phyloP scores from a whole-genome alignment of 2,329 filamentous ascomycete genomes.

The Hypoxylon sp. region DNA sequence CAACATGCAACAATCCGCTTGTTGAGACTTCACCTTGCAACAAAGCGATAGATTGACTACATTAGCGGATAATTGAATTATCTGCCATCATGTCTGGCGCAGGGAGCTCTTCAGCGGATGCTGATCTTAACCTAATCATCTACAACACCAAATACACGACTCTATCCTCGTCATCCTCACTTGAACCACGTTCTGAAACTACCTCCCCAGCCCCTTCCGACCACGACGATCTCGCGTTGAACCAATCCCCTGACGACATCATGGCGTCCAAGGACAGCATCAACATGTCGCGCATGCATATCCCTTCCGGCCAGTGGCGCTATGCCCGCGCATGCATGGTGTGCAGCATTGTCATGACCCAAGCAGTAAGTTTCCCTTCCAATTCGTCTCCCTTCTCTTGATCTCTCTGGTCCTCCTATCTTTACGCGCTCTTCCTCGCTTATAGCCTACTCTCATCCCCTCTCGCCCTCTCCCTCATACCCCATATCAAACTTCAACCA shows the following conservation, averaged over 20 bases:
- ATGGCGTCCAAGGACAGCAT: constrained; percentile 10
- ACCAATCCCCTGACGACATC: not conserved
- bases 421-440: not conserved
- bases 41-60: not conserved
- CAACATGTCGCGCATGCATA: constrained; percentile 50
- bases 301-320: constrained; percentile 82
- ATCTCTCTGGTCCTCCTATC: not conserved
- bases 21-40: not conserved
- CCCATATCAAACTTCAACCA: constrained; percentile 2
- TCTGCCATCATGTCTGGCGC: not conserved
- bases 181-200: not conserved
- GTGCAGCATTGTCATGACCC: constrained; percentile 92
- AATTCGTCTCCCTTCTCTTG: constrained; percentile 14
- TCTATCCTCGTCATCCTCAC: not conserved
- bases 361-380: constrained; percentile 68
- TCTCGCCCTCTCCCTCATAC: constrained; percentile 21
- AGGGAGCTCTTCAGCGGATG: not conserved
- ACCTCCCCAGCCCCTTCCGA: not conserved
- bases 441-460: not conserved
- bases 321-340: constrained; percentile 98
- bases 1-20: not conserved
- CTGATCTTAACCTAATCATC: not conserved
- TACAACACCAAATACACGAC: not conserved
- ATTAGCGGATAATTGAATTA: not conserved
- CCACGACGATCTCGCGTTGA: not conserved